These are phyloP conservation scores for Eucalyptus curtisii DNA, from an alignment of 345 rosid species.

Conservation along the genomic window DNA sequence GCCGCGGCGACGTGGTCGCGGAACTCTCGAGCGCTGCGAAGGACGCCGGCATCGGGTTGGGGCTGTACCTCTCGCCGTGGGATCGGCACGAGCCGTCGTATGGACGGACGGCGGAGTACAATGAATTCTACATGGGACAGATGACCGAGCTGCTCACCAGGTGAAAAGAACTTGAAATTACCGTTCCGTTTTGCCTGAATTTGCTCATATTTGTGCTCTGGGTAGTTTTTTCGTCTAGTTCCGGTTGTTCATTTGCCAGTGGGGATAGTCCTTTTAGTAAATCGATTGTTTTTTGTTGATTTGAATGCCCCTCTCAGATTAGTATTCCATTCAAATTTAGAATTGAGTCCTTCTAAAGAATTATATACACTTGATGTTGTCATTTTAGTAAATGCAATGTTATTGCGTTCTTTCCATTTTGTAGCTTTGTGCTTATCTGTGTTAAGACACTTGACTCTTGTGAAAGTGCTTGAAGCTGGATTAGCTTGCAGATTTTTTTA, in stretches of 20 bases:
- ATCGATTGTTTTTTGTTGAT: background rate
- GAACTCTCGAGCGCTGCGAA: slow-evolving; percentile 57
- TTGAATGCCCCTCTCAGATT: background rate
- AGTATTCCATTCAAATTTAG: background rate
- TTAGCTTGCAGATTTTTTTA: background rate
- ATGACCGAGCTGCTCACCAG: slow-evolving; percentile 75
- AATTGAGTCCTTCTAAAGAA: background rate
- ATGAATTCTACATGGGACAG: slow-evolving; percentile 80
- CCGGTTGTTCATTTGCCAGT: background rate
- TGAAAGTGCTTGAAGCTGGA: background rate
- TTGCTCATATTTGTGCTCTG: background rate
- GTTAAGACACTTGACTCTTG: background rate
- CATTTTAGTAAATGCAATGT: background rate
- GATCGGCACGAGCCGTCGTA: slow-evolving; percentile 66
- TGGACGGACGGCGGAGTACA: slow-evolving; percentile 77
- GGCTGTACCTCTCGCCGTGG: slow-evolving; percentile 90
- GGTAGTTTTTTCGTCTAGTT: background rate
- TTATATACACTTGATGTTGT: background rate
- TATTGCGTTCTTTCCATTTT: background rate
- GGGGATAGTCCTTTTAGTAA: background rate
- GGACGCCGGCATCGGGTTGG: slow-evolving; percentile 44
- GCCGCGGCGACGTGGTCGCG: slow-evolving; percentile 61
- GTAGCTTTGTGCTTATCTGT: background rate
- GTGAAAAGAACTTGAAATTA: slow-evolving; percentile 15
- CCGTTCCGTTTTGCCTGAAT: background rate